Evolutionary conservation across 345 rosid genomes (phyloP).

Genomic region (Gossypium arboreum): DNA sequence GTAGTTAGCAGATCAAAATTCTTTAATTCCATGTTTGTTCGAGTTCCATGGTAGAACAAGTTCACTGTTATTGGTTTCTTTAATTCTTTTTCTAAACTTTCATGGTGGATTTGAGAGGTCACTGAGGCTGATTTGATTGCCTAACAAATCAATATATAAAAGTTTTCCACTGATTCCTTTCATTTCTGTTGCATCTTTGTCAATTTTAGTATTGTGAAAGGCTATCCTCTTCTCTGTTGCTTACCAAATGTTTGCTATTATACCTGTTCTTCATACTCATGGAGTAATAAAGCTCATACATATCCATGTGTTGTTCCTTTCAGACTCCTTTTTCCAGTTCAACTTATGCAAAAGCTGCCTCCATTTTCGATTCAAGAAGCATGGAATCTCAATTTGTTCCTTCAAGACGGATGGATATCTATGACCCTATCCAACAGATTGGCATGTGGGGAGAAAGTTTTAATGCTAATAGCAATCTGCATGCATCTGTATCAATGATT

Average conservation of each 20-base stretch:
- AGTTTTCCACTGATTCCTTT: too few species aligned
- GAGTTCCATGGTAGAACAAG: background rate
- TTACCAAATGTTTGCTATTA: background rate
- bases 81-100: too few species aligned
- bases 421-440: constrained; percentile 68
- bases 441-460: constrained; percentile 84
- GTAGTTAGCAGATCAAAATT: background rate
- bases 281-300: background rate
- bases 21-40: background rate
- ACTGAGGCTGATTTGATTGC: background rate
- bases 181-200: too few species aligned
- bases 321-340: constrained; percentile 5
- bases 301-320: constrained; percentile 3
- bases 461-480: constrained; percentile 48
- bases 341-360: constrained; percentile 21
- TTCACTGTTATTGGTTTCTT: background rate
- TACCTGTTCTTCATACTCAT: background rate
- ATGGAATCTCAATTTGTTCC: constrained; percentile 87
- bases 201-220: too few species aligned
- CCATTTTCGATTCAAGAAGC: constrained; percentile 34
- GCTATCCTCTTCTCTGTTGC: background rate
- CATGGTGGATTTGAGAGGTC: background rate
- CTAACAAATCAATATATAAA: background rate
- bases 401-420: constrained; percentile 55
- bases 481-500: constrained; percentile 41